phyloP scores from a whole-genome alignment of 768 basidiomycete genomes.

The Podaxis sp. region DNA sequence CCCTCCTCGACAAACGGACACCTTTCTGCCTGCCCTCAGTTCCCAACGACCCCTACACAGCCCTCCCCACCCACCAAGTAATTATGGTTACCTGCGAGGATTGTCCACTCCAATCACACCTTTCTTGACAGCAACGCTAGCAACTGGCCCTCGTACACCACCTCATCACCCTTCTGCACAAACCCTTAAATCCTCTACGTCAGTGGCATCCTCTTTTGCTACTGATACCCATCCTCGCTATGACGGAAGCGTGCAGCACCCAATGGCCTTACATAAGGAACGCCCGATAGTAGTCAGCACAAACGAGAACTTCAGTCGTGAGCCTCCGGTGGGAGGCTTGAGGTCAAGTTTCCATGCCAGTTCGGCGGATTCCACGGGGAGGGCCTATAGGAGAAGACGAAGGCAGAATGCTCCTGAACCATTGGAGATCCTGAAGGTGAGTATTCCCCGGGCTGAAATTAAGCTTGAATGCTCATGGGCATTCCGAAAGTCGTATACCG shows the following conservation, averaged over 20 bases:
- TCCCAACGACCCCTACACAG: too few relatives aligned
- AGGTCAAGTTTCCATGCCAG: neutral
- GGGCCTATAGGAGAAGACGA: neutral
- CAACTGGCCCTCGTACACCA: too few relatives aligned
- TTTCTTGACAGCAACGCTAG: too few relatives aligned
- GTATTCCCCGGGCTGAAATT: neutral
- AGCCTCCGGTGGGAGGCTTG: neutral
- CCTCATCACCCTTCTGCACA: too few relatives aligned
- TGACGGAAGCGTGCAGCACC: too few relatives aligned
- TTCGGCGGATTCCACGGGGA: neutral
- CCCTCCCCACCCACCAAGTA: too few relatives aligned
- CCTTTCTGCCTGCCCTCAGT: too few relatives aligned
- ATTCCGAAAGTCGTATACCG: slow-evolving; percentile 1
- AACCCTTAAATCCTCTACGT: too few relatives aligned
- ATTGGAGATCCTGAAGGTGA: neutral
- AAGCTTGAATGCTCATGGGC: neutral
- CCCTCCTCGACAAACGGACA: too few relatives aligned
- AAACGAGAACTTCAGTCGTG: neutral
- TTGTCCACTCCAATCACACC: too few relatives aligned
- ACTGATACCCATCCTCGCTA: neutral
- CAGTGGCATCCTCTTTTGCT: too few relatives aligned
- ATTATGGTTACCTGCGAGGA: too few relatives aligned
- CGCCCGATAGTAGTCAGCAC: neutral
- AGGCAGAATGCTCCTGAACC: neutral
- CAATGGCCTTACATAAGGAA: neutral